These are phyloP conservation scores for Leccinum incarnatum DNA, from an alignment of 768 basidiomycete species.

Conservation along the genomic window DNA sequence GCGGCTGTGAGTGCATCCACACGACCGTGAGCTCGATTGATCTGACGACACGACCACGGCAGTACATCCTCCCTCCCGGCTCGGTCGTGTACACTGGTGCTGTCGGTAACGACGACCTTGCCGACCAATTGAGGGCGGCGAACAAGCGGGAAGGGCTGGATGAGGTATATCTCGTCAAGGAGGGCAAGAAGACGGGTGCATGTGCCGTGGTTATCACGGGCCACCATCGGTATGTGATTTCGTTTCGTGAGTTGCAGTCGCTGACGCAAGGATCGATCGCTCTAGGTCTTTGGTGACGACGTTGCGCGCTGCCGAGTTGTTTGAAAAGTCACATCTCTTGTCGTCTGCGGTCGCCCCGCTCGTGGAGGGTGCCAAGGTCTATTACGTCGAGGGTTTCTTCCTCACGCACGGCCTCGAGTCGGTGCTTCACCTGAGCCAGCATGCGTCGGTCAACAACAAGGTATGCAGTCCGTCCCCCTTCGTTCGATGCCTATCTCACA, in stretches of 20 bases:
- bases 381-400: constrained; percentile 97
- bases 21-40: not conserved
- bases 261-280: not conserved
- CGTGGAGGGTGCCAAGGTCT: constrained; percentile 77
- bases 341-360: constrained; percentile 73
- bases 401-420: constrained; percentile 85
- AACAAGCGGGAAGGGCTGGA: constrained; percentile 91
- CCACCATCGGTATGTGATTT: constrained; percentile 68
- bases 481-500: not conserved
- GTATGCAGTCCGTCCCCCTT: constrained; percentile 32
- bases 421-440: constrained; percentile 71
- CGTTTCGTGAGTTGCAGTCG: not conserved
- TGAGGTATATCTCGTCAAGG: constrained; percentile 85
- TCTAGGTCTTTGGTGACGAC: constrained; percentile 88
- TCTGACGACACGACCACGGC: not conserved
- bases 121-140: constrained; percentile 81
- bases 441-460: constrained; percentile 74
- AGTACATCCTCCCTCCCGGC: constrained; percentile 88
- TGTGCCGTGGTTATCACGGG: constrained; percentile 96
- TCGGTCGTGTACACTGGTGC: constrained; percentile 94
- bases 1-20: constrained; percentile 70
- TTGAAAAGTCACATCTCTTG: constrained; percentile 75
- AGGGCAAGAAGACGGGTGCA: constrained; percentile 88
- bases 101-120: constrained; percentile 92
- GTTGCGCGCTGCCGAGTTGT: constrained; percentile 87